Evolutionary conservation across 305 asterid genomes (phyloP).

Genomic region (Fraxinus platypoda): DNA sequence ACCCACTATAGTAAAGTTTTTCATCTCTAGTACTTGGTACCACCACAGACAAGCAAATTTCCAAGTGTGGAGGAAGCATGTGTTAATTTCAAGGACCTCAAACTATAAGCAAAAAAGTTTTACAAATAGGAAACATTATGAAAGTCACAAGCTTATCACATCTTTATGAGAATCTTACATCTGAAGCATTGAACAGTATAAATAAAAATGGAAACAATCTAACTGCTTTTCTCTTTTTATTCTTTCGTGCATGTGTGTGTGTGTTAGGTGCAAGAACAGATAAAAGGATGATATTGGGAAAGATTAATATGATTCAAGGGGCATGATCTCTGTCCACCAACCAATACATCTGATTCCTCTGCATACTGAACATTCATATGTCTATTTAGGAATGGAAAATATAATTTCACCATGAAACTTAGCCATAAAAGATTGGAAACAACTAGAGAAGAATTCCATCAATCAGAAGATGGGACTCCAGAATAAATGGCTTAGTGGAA

Average conservation of each 20-base stretch:
- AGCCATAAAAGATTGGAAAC: neutral
- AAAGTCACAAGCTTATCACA: neutral
- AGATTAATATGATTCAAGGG: neutral
- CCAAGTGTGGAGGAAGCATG: neutral
- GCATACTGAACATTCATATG: neutral
- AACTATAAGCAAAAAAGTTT: neutral
- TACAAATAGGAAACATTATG: neutral
- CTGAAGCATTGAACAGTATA: no score
- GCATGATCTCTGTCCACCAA: neutral
- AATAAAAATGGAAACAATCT: no score
- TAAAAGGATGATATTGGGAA: neutral
- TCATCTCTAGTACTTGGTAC: neutral
- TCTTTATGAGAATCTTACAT: neutral
- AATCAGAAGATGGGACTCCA: conserved; percentile 13
- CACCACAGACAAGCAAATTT: neutral
- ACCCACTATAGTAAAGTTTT: neutral
- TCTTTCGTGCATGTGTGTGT: no score
- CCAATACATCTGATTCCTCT: conserved; percentile 7
- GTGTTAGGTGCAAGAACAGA: neutral
- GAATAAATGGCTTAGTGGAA: conserved; percentile 1
- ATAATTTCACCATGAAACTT: neutral
- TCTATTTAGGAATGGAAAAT: neutral
- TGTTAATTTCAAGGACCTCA: neutral
- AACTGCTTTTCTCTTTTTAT: no score
- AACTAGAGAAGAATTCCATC: conserved; percentile 3